Conservation (phyloP, 768 basidiomycete genomes). For the Pleurotus sapidus region DNA sequence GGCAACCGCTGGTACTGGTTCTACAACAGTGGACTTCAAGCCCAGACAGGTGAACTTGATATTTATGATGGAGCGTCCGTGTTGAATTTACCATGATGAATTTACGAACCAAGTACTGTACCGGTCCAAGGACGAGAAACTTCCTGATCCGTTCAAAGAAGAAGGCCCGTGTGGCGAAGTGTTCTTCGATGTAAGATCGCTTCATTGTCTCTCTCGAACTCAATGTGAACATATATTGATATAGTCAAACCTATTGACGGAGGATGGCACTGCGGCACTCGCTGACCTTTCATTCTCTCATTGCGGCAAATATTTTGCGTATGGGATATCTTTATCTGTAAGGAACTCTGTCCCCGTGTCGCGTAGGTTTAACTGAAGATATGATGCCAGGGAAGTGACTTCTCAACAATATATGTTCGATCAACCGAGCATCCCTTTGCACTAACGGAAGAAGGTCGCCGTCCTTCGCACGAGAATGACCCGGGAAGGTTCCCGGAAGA, state of each 20-base stretch:
- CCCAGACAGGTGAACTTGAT: slow-evolving; percentile 50
- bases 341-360: slow-evolving; percentile 17
- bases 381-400: slow-evolving; percentile 63
- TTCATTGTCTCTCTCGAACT: neutral
- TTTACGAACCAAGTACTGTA: slow-evolving; percentile 46
- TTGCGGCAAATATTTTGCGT: slow-evolving; percentile 71
- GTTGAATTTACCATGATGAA: neutral
- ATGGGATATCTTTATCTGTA: slow-evolving; percentile 72
- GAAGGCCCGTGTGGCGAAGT: slow-evolving; percentile 55
- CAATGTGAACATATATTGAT: neutral
- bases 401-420: slow-evolving; percentile 66
- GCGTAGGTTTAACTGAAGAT: too few relatives aligned
- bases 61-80: neutral
- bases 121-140: slow-evolving; percentile 48
- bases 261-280: slow-evolving; percentile 72
- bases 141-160: slow-evolving; percentile 53
- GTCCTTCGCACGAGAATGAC: slow-evolving; percentile 41
- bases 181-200: slow-evolving; percentile 69
- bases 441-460: slow-evolving; percentile 27
- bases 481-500: slow-evolving; percentile 53
- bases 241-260: slow-evolving; percentile 67
- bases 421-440: slow-evolving; percentile 57
- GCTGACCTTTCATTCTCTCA: slow-evolving; percentile 58
- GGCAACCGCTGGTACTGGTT: slow-evolving; percentile 82
- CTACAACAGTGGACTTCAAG: slow-evolving; percentile 74